phyloP scores from a whole-genome alignment of 2,329 filamentous ascomycete species.

The Exophiala dermatitidis region DNA sequence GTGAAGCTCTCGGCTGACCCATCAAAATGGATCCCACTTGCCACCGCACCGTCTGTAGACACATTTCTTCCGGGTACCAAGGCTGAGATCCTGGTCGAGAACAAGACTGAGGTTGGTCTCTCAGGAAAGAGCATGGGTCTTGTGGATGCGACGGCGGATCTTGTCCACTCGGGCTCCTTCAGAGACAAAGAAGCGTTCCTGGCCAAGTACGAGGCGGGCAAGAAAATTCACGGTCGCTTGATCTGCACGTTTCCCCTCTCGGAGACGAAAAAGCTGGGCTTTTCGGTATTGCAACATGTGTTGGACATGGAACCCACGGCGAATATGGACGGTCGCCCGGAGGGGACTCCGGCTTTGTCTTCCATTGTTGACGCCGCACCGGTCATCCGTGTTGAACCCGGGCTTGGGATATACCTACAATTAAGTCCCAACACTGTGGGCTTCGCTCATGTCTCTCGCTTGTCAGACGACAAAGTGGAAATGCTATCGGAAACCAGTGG shows the following conservation, averaged over 20 bases:
- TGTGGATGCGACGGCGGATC: constrained; percentile 81
- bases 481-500: constrained; percentile 69
- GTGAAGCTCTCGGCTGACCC: constrained; percentile 74
- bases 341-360: constrained; percentile 51
- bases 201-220: constrained; percentile 70
- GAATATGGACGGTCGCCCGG: constrained; percentile 29
- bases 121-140: constrained; percentile 86
- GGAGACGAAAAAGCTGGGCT: constrained; percentile 73
- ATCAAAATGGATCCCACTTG: constrained; percentile 45
- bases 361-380: constrained; percentile 73
- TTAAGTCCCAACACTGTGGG: constrained; percentile 62
- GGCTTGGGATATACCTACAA: constrained; percentile 73
- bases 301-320: constrained; percentile 48
- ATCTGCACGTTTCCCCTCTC: constrained; percentile 78
- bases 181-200: constrained; percentile 57
- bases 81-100: constrained; percentile 74
- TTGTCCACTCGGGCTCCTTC: constrained; percentile 77
- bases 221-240: constrained; percentile 76
- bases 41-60: constrained; percentile 77
- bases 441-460: constrained; percentile 89
- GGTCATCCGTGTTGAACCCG: constrained; percentile 70
- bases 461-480: constrained; percentile 86
- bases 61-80: constrained; percentile 87
- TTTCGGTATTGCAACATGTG: constrained; percentile 83
- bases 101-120: constrained; percentile 67